Evolutionary conservation across 192 early-diverging fungal species (phyloP).

Genomic region (Entomortierella lignicola): DNA sequence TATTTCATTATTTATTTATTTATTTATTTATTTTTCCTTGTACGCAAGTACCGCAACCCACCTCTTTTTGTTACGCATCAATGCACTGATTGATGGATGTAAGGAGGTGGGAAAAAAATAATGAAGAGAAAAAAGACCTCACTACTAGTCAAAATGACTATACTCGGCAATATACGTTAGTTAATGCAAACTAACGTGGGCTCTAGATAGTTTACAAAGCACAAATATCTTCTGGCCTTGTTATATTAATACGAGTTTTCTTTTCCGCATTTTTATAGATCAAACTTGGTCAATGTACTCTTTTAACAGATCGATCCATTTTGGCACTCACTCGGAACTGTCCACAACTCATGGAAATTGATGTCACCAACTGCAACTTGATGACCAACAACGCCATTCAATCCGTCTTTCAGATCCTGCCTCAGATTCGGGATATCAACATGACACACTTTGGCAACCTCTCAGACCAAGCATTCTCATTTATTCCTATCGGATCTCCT

Average conservation of each 20-base stretch:
- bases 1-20: constrained; percentile 5
- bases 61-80: neutral
- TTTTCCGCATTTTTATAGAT: constrained; percentile 48
- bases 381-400: constrained; percentile 60
- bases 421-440: constrained; percentile 65
- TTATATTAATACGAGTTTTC: neutral
- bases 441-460: constrained; percentile 48
- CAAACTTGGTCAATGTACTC: constrained; percentile 63
- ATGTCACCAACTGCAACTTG: constrained; percentile 61
- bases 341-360: constrained; percentile 64
- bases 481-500: constrained; percentile 13
- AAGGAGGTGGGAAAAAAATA: neutral
- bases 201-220: neutral
- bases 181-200: neutral
- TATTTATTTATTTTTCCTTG: too few species aligned
- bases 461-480: constrained; percentile 54
- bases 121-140: neutral
- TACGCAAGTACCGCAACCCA: too few species aligned
- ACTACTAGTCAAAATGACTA: too few species aligned
- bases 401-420: constrained; percentile 55
- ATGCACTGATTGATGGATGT: neutral
- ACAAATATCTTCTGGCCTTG: neutral
- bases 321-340: constrained; percentile 62
- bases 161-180: too few species aligned
- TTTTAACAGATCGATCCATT: constrained; percentile 60